phyloP scores from a whole-genome alignment of 306 rosid species.

The Prinsepia uniflora region DNA sequence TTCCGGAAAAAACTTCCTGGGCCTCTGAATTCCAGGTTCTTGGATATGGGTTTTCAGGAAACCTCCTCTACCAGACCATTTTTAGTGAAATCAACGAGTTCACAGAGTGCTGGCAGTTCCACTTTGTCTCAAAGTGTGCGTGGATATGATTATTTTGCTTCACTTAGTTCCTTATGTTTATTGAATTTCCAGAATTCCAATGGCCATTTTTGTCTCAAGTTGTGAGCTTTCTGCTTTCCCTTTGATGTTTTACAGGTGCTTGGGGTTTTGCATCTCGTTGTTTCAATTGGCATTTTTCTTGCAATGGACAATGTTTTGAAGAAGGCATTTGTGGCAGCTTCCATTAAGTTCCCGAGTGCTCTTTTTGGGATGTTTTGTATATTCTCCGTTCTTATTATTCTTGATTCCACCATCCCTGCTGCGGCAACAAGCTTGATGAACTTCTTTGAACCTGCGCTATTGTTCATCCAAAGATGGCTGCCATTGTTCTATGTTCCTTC shows the following conservation, averaged over 20 bases:
- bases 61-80: slow-evolving; percentile 24
- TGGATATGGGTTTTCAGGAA: slow-evolving; percentile 37
- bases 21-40: slow-evolving; percentile 28
- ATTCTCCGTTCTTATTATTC: slow-evolving; percentile 58
- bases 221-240: not conserved
- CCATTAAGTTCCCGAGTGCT: slow-evolving; percentile 87
- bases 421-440: slow-evolving; percentile 60
- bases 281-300: slow-evolving; percentile 67
- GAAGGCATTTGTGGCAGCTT: slow-evolving; percentile 63
- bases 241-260: slow-evolving; percentile 41
- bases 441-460: slow-evolving; percentile 79
- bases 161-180: not conserved
- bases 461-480: slow-evolving; percentile 93
- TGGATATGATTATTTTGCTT: not conserved
- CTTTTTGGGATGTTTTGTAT: slow-evolving; percentile 97
- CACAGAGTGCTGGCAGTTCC: slow-evolving; percentile 46
- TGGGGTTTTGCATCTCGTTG: slow-evolving; percentile 52
- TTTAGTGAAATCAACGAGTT: slow-evolving; percentile 38
- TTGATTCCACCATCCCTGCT: slow-evolving; percentile 63
- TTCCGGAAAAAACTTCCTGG: slow-evolving; percentile 7
- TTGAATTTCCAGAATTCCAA: not conserved
- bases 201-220: not conserved
- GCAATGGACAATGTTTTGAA: slow-evolving; percentile 61
- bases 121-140: slow-evolving; percentile 50
- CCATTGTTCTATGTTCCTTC: slow-evolving; percentile 93